Conservation (phyloP, 208 protist genomes). For the Leishmania arabica region DNA sequence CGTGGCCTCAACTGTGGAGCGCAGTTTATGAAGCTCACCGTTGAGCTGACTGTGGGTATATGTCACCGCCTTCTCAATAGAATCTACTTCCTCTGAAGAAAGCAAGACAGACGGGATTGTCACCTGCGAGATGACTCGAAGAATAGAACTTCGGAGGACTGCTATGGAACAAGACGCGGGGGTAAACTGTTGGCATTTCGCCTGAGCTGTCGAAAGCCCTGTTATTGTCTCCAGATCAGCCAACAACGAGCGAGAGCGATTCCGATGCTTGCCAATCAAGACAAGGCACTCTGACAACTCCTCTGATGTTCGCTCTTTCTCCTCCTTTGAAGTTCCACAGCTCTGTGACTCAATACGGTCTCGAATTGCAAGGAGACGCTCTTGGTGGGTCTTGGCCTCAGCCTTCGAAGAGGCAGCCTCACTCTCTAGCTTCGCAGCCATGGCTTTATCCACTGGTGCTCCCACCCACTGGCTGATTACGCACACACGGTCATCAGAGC, state of each 20-base stretch:
- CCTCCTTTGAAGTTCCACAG: conserved; percentile 1
- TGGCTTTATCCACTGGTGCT: conserved; percentile 5
- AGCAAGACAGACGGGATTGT: background rate
- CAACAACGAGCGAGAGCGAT: conserved; percentile 17
- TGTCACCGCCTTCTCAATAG: conserved; percentile 4
- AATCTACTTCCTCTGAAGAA: conserved; percentile 18
- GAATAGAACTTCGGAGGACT: conserved; percentile 25
- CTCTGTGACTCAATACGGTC: conserved; percentile 20
- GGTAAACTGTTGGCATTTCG: conserved; percentile 6
- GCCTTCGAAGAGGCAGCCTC: conserved; percentile 19
- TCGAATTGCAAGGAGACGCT: conserved; percentile 20
- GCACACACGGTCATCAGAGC: conserved; percentile 25
- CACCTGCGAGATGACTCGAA: conserved; percentile 1
- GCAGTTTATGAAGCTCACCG: background rate
- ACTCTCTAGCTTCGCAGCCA: conserved; percentile 5
- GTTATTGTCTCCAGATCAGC: conserved; percentile 12
- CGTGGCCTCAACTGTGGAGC: background rate
- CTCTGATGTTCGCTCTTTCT: conserved; percentile 18
- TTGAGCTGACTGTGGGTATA: background rate
- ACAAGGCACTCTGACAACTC: conserved; percentile 28
- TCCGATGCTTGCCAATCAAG: conserved; percentile 23
- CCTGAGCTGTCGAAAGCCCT: background rate
- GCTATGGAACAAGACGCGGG: conserved; percentile 8
- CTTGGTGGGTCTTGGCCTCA: conserved; percentile 18
- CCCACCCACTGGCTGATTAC: conserved; percentile 18